Conservation (phyloP, 768 basidiomycete species). For the Solioccasus polychromus region DNA sequence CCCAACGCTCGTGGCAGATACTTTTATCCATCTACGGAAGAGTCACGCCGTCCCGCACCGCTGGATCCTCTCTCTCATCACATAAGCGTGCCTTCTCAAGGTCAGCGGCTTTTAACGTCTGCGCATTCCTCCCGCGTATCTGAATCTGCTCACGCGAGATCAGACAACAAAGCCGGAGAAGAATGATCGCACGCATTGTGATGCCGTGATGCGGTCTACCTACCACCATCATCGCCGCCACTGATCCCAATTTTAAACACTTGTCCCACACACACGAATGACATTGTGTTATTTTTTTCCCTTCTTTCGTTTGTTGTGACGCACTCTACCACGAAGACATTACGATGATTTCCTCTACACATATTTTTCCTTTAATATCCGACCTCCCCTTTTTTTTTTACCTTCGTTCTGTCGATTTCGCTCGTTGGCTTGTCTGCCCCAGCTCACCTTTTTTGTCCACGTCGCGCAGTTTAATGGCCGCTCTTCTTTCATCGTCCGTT, state of each 20-base stretch:
- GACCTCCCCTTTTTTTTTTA: no score
- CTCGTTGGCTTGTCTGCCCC: no score
- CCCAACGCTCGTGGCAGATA: slow-evolving; percentile 17
- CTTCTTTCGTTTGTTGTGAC: no score
- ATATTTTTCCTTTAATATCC: no score
- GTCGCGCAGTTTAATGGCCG: no score
- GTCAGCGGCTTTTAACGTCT: slow-evolving; percentile 13
- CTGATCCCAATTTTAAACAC: background rate
- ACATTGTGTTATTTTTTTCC: no score
- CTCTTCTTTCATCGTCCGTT: no score
- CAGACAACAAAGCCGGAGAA: slow-evolving; percentile 18
- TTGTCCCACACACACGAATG: no score
- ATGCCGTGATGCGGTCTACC: slow-evolving; percentile 17
- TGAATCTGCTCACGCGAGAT: slow-evolving; percentile 13
- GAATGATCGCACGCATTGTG: slow-evolving; percentile 13
- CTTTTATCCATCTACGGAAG: slow-evolving; percentile 12
- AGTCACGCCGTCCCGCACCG: slow-evolving; percentile 7
- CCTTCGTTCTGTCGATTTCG: no score
- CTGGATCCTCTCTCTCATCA: slow-evolving; percentile 17
- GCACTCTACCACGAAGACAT: no score
- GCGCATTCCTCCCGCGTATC: slow-evolving; percentile 14
- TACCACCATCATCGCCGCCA: background rate
- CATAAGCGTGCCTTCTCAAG: slow-evolving; percentile 18
- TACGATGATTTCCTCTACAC: no score
- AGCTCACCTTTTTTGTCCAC: no score